These are phyloP conservation scores for Fistulinella prunicolor DNA, from an alignment of 768 basidiomycete genomes.

Conservation along the genomic window DNA sequence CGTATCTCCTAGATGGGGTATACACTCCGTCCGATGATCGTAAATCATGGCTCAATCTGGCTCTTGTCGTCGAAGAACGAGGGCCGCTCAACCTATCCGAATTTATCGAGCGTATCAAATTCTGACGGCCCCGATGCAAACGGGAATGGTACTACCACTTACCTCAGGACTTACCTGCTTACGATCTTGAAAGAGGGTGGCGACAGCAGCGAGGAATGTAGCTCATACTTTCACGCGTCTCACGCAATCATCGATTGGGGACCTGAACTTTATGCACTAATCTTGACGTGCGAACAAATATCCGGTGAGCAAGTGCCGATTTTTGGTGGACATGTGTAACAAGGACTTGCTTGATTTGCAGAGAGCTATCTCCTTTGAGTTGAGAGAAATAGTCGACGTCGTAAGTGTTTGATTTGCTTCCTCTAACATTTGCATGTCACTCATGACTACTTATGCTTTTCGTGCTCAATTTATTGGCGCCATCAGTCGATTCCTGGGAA, in stretches of 20 bases:
- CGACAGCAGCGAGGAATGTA: constrained; percentile 13
- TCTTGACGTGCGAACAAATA: constrained; percentile 22
- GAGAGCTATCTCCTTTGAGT: too few relatives aligned
- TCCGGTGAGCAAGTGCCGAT: too few relatives aligned
- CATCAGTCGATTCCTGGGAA: too few relatives aligned
- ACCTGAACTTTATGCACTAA: constrained; percentile 21
- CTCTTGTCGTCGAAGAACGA: constrained; percentile 16
- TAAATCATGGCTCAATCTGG: constrained; percentile 21
- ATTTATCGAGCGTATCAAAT: constrained; percentile 17
- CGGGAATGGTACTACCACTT: background rate
- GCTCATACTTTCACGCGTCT: constrained; percentile 23
- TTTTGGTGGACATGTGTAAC: too few relatives aligned
- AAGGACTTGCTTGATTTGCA: too few relatives aligned
- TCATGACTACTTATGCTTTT: too few relatives aligned
- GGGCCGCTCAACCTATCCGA: constrained; percentile 14
- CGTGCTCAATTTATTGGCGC: too few relatives aligned
- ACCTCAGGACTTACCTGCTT: constrained; percentile 13
- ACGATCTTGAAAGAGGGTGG: constrained; percentile 2
- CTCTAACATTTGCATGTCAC: too few relatives aligned
- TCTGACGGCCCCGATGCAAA: constrained; percentile 17
- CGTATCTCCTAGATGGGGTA: constrained; percentile 16
- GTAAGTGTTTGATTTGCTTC: too few relatives aligned
- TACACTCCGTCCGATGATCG: constrained; percentile 24
- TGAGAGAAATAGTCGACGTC: too few relatives aligned
- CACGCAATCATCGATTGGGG: constrained; percentile 24